Evolutionary conservation across 2,329 filamentous ascomycete genomes (phyloP).

Genomic region (Fusarium euwallaceae): DNA sequence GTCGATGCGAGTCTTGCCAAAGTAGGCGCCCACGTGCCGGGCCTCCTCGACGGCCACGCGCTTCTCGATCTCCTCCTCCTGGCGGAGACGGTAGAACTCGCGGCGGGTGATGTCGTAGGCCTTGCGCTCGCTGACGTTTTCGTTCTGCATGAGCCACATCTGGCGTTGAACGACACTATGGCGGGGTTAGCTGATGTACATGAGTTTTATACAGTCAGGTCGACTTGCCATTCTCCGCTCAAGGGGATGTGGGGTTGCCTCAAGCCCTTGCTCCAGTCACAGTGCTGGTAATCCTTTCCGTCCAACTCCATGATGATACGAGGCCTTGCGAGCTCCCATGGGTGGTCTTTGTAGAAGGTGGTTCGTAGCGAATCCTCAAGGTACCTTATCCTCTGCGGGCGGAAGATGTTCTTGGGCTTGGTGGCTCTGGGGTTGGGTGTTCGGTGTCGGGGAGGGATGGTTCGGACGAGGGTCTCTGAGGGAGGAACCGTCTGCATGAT

Average conservation of each 20-base stretch:
- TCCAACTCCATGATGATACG: constrained; percentile 86
- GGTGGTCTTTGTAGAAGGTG: constrained; percentile 92
- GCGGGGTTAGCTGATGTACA: constrained; percentile 29
- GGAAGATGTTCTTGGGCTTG: constrained; percentile 80
- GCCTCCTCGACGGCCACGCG: constrained; percentile 92
- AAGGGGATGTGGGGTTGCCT: constrained; percentile 81
- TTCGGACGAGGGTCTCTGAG: constrained; percentile 68
- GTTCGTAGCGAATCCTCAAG: constrained; percentile 85
- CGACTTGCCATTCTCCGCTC: constrained; percentile 70
- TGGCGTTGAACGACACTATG: constrained; percentile 92
- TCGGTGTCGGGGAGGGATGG: constrained; percentile 63
- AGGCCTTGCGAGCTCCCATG: constrained; percentile 95
- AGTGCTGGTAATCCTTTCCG: constrained; percentile 81
- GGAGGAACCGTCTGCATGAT: constrained; percentile 68
- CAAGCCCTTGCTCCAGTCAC: constrained; percentile 83
- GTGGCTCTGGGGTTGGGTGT: constrained; percentile 57
- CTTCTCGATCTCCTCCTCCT: constrained; percentile 84
- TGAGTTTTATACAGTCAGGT: neutral
- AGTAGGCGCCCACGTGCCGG: constrained; percentile 85
- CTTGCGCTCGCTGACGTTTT: constrained; percentile 69
- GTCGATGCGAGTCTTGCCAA: constrained; percentile 81
- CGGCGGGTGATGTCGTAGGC: constrained; percentile 90
- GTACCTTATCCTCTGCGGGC: constrained; percentile 82
- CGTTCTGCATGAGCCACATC: constrained; percentile 81
- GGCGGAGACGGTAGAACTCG: constrained; percentile 90